Base-by-base conservation (phyloP, 768 basidiomycete species). In the Mycena filopes region DNA sequence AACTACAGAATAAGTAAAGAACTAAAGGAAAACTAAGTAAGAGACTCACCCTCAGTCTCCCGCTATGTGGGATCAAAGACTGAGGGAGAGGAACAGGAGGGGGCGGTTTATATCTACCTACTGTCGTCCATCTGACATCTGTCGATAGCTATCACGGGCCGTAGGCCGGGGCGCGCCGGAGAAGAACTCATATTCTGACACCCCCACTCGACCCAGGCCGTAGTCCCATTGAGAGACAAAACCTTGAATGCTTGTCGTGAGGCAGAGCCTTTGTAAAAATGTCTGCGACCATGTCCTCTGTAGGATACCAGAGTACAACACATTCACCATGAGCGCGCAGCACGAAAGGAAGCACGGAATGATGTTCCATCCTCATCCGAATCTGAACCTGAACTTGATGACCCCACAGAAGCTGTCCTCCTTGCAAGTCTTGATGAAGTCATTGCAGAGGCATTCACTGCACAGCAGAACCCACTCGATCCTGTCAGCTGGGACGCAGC, bases 51-150 rank as follows among this genome's bases (percentile, higher is more conserved):
- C n/a, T n/a, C n/a, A n/a, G n/a, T n/a, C n/a, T n/a, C n/a, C n/a
- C n/a, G n/a, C n/a, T n/a, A n/a, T n/a, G n/a, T n/a, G n/a, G 49
- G 49, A 50, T 50, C 31, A 50, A 50, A 50, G 49, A 33, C 49
- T 50, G 49, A 50, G 31, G 49, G 49, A 7, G 23, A n/a, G 5
- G 49, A 4, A 33, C 29, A 48, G 6, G 49, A 21, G 8, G 13
- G 15, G n/a, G 18, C 20, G 20, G 31, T n/a, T n/a, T n/a, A n/a
- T n/a, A n/a, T n/a, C 29, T 36, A 25, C 40, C 49, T 13, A 50
- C n/a, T 20, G 31, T 29, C 2, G 53, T 54, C 13, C 23, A 55
- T 25, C 40, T 55, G 41, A 55, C 21, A 43, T 20, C 16, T 4
- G 40, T 12, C 11, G 12, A 42, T 55, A 18, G 1, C 28, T 55